Evolutionary conservation across 495 filamentous ascomycete genomes (phyloP).

Genomic region (Penicillium macrosclerotiorum): DNA sequence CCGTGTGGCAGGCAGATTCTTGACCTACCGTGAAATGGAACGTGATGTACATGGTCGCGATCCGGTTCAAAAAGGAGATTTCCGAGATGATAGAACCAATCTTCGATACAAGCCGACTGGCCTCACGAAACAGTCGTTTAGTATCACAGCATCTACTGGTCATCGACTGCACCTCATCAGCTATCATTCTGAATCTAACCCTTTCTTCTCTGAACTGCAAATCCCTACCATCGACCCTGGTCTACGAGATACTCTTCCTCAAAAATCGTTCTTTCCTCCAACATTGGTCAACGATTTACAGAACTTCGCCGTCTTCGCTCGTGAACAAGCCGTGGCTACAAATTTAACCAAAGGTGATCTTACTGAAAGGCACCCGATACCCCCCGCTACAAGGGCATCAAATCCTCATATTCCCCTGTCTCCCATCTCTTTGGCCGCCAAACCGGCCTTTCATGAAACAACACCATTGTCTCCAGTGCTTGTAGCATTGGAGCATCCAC

Average conservation of each 20-base stretch:
- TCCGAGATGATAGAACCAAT: conserved; percentile 63
- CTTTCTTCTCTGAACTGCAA: too few relatives aligned
- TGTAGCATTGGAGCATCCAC: too few relatives aligned
- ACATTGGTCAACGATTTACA: conserved; percentile 84
- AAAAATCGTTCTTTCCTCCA: conserved; percentile 93
- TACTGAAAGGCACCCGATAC: background rate
- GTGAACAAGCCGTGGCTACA: conserved; percentile 34
- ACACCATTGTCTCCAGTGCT: too few relatives aligned
- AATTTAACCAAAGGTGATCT: background rate
- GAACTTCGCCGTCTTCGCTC: conserved; percentile 62
- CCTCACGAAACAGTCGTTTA: conserved; percentile 98
- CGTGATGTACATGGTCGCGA: conserved; percentile 75
- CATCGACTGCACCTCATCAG: conserved; percentile 96
- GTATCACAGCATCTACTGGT: conserved; percentile 85
- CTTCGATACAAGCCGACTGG: conserved; percentile 97
- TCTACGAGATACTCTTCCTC: conserved; percentile 76
- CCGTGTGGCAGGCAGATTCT: conserved; percentile 92
- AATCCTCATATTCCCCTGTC: too few relatives aligned
- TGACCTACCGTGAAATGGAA: conserved; percentile 98
- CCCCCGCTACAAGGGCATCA: background rate
- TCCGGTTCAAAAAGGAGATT: conserved; percentile 64
- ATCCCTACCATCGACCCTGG: conserved; percentile 76
- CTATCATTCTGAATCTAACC: conserved; percentile 75
- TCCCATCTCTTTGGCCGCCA: too few relatives aligned
- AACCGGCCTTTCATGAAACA: too few relatives aligned